Conservation (phyloP, 768 basidiomycete genomes). For the Boletus huronensis region DNA sequence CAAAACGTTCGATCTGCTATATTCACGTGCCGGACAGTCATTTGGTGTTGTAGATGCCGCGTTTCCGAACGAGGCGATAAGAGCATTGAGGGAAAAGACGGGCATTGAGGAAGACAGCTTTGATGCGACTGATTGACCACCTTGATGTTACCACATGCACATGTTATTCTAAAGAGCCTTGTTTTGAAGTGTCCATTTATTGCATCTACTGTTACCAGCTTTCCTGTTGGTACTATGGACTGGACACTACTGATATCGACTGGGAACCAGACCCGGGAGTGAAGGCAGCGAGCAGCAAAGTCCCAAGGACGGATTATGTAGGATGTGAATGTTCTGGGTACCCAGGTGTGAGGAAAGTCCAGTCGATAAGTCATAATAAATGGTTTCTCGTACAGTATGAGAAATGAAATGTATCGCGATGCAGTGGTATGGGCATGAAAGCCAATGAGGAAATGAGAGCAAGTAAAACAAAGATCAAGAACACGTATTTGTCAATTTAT, state of each 20-base stretch:
- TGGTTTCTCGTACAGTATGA: constrained; percentile 25
- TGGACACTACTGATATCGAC: constrained; percentile 3
- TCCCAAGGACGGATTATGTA: constrained; percentile 5
- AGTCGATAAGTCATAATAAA: constrained; percentile 26
- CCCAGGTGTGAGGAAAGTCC: constrained; percentile 8
- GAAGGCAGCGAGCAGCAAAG: background rate
- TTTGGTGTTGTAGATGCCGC: constrained; percentile 21
- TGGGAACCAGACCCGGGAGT: background rate
- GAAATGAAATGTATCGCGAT: constrained; percentile 17
- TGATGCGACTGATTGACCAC: background rate
- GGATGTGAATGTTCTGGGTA: constrained; percentile 12
- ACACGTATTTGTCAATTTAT: constrained; percentile 35
- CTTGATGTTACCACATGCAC: too few species aligned
- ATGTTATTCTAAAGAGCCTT: background rate
- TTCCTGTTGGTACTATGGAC: constrained; percentile 1
- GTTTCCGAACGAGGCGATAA: constrained; percentile 20
- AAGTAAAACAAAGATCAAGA: constrained; percentile 14
- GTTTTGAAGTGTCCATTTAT: constrained; percentile 1
- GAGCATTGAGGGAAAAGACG: constrained; percentile 11
- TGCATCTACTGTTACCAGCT: background rate
- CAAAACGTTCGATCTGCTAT: constrained; percentile 25
- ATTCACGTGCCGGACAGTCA: constrained; percentile 20
- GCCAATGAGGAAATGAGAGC: constrained; percentile 5
- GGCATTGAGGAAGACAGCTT: background rate
- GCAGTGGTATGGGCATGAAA: constrained; percentile 15